Conservation (phyloP, 2,329 filamentous ascomycete species). For the Colletotrichum navitas region DNA sequence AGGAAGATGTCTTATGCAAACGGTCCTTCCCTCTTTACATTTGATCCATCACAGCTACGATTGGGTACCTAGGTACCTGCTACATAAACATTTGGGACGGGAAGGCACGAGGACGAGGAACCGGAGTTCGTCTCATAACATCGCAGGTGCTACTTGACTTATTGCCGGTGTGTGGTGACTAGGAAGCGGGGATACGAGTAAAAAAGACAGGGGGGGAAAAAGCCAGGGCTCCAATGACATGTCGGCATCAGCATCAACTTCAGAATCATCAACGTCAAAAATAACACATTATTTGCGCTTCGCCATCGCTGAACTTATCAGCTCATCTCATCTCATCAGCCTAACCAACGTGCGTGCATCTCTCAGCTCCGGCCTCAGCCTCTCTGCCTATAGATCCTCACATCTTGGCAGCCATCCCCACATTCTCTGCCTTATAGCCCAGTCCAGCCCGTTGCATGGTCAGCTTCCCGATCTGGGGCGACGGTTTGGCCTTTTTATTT, state of each 20-base stretch:
- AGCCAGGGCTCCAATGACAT: neutral
- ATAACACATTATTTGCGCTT: neutral
- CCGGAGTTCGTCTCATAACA: neutral
- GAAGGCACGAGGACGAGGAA: neutral
- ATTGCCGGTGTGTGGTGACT: neutral
- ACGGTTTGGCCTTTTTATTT: constrained; percentile 7
- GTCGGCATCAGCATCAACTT: neutral
- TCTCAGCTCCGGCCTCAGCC: neutral
- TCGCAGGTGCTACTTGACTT: neutral
- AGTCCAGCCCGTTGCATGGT: neutral
- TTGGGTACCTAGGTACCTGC: neutral
- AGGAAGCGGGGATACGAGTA: neutral
- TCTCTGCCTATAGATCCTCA: constrained; percentile 24
- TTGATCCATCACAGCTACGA: neutral
- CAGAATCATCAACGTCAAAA: neutral
- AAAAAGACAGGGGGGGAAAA: neutral
- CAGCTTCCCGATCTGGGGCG: constrained; percentile 32
- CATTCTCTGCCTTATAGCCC: neutral
- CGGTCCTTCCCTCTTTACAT: neutral
- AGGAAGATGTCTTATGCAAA: constrained; percentile 2
- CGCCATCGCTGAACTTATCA: neutral
- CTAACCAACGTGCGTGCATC: neutral
- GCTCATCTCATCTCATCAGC: constrained; percentile 1
- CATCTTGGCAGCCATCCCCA: constrained; percentile 11
- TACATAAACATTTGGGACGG: neutral